Percentiles rank a stretch among this genome's conserved stretches.
phyloP scores from a whole-genome alignment of 345 rosid genomes.

The Barbarea vulgaris region DNA sequence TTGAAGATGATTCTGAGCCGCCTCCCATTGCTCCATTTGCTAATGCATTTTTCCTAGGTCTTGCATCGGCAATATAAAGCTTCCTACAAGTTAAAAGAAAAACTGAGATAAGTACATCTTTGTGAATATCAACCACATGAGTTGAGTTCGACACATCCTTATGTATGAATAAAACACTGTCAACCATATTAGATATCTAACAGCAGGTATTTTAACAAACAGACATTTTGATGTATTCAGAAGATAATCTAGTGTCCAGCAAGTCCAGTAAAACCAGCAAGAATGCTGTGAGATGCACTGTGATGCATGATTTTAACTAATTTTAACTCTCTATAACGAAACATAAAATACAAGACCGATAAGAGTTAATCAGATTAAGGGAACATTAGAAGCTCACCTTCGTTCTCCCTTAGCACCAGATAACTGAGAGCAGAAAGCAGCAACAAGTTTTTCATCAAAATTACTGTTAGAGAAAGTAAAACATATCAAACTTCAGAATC shows the following conservation, averaged over 20 bases:
- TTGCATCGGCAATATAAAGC: slow-evolving; percentile 95
- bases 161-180: slow-evolving; percentile 2
- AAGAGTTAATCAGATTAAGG: slow-evolving; percentile 13
- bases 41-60: slow-evolving; percentile 97
- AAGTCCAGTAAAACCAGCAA: background rate
- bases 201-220: slow-evolving; percentile 1
- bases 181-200: slow-evolving; percentile 9
- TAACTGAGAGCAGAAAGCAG: slow-evolving; percentile 76
- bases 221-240: slow-evolving; percentile 12
- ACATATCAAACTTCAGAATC: slow-evolving; percentile 21
- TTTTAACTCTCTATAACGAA: background rate
- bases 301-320: background rate
- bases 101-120: slow-evolving; percentile 4
- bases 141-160: slow-evolving; percentile 12
- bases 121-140: background rate
- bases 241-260: background rate
- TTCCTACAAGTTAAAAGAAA: slow-evolving; percentile 55
- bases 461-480: slow-evolving; percentile 55
- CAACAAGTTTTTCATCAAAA: slow-evolving; percentile 92
- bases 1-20: slow-evolving; percentile 96
- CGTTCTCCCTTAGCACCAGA: slow-evolving; percentile 50
- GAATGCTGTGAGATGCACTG: background rate
- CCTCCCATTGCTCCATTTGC: slow-evolving; percentile 99
- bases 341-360: slow-evolving; percentile 5
- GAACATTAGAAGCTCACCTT: slow-evolving; percentile 54